phyloP scores from a whole-genome alignment of 176 grass and related monocot species.

The Poa annua region DNA sequence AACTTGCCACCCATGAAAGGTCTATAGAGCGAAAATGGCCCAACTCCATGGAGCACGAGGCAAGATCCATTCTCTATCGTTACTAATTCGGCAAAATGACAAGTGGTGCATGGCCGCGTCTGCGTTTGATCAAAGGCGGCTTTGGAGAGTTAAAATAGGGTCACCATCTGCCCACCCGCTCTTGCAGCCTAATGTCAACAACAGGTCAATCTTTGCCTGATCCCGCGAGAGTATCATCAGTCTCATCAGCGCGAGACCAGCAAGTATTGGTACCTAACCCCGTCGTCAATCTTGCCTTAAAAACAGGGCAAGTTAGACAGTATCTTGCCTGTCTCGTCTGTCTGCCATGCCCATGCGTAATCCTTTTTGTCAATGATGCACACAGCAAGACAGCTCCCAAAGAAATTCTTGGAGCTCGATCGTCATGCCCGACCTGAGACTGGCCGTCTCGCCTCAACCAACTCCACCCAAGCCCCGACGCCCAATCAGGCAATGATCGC shows the following conservation, averaged over 20 bases:
- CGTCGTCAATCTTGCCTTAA: background rate
- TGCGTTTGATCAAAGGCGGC: no score
- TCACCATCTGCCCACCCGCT: no score
- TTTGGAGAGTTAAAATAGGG: no score
- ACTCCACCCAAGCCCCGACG: background rate
- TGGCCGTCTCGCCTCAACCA: background rate
- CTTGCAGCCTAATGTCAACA: background rate
- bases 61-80: no score
- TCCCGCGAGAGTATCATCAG: no score
- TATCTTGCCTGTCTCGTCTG: background rate
- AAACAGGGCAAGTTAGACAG: background rate
- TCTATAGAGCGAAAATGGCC: no score
- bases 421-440: background rate
- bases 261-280: no score
- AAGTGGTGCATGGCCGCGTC: background rate
- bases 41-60: no score
- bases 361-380: background rate
- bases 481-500: slow-evolving; percentile 1
- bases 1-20: no score
- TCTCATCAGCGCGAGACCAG: background rate
- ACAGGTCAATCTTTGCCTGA: background rate
- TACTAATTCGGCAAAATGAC: background rate
- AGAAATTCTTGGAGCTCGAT: background rate
- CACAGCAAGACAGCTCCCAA: background rate
- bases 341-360: background rate